Evolutionary conservation across 2,329 filamentous ascomycete genomes (phyloP).

Genomic region (Aspergillus aculeatinus): DNA sequence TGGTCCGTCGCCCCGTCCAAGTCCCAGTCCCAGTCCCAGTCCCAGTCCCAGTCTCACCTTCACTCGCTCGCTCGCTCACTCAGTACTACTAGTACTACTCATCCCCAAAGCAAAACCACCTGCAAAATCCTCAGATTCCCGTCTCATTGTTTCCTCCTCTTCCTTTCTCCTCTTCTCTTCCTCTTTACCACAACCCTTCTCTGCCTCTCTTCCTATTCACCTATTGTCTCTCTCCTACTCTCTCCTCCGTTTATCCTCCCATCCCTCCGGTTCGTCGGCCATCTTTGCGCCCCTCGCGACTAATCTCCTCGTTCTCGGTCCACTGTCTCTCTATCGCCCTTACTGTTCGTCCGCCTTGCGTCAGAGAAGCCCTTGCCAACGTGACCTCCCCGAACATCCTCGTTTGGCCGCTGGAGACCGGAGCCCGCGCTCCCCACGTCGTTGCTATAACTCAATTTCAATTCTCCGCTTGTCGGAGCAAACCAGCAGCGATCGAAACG

Average conservation of each 20-base stretch:
- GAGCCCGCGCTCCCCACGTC: conserved; percentile 17
- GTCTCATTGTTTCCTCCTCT: conserved; percentile 16
- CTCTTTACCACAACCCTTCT: conserved; percentile 7
- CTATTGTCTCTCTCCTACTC: conserved; percentile 7
- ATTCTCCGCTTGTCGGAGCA: conserved; percentile 16
- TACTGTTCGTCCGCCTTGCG: conserved; percentile 31
- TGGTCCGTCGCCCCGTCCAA: conserved; percentile 20
- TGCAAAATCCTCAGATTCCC: conserved; percentile 14
- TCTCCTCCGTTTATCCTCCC: conserved; percentile 1
- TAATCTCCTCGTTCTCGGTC: conserved; percentile 20
- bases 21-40: background rate
- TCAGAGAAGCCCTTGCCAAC: conserved; percentile 30
- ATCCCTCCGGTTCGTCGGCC: conserved; percentile 26
- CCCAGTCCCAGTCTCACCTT: conserved; percentile 1
- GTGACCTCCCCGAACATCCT: conserved; percentile 26
- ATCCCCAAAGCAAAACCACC: background rate
- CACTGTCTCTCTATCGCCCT: conserved; percentile 20
- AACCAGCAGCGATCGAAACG: conserved; percentile 17
- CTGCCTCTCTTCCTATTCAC: conserved; percentile 15
- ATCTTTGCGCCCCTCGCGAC: conserved; percentile 20
- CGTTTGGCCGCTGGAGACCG: conserved; percentile 28
- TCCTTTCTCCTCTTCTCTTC: conserved; percentile 13
- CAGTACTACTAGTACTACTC: no score
- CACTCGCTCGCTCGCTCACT: background rate
- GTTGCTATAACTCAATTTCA: conserved; percentile 10